These are phyloP conservation scores for Lipomyces chichibuensis DNA, from an alignment of 805 yeast genomes.

Conservation along the genomic window DNA sequence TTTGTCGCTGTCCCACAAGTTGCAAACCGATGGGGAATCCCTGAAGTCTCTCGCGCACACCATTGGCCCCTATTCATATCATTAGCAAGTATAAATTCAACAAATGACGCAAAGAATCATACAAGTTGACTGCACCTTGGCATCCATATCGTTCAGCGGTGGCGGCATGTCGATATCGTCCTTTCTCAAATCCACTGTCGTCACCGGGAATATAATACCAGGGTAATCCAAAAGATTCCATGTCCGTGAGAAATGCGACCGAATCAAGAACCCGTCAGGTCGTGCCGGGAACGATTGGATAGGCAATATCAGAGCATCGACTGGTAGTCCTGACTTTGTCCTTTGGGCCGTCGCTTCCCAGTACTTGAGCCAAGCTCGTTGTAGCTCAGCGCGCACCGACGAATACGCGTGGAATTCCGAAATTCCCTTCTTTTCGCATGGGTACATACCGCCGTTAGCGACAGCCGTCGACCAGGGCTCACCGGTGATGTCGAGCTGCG, in stretches of 20 bases:
- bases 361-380: constrained; percentile 32
- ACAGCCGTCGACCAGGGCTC: constrained; percentile 34
- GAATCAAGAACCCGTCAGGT: constrained; percentile 34
- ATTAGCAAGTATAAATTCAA: not conserved
- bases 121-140: constrained; percentile 27
- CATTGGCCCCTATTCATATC: constrained; percentile 13
- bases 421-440: constrained; percentile 31
- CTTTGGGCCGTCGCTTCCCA: constrained; percentile 28
- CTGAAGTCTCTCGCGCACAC: constrained; percentile 20
- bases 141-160: constrained; percentile 30
- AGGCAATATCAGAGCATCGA: constrained; percentile 33
- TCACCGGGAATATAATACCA: constrained; percentile 31
- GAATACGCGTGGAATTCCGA: constrained; percentile 32
- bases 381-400: constrained; percentile 32
- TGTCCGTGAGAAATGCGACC: constrained; percentile 34
- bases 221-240: constrained; percentile 34
- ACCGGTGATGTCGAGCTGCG: constrained; percentile 30
- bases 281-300: constrained; percentile 34
- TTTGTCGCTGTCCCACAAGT: constrained; percentile 35
- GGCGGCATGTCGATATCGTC: constrained; percentile 33
- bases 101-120: not conserved
- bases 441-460: constrained; percentile 33
- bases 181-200: constrained; percentile 25
- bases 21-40: constrained; percentile 34
- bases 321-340: constrained; percentile 33